Conservation (phyloP, 306 rosid genomes). For the Lotus japonicus region DNA sequence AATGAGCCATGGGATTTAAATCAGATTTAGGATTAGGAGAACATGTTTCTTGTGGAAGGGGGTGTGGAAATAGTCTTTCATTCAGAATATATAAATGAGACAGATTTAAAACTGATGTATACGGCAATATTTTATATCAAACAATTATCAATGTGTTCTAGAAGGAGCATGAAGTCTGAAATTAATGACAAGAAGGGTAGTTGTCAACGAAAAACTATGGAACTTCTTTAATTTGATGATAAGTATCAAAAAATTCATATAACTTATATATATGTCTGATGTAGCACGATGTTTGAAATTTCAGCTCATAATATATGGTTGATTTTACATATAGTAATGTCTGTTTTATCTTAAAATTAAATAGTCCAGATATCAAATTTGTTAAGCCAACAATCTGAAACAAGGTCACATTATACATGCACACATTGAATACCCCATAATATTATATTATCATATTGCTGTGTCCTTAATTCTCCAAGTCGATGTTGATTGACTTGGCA, state of each 20-base stretch:
- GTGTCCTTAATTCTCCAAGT: not conserved
- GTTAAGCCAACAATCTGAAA: not conserved
- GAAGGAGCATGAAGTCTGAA: conserved; percentile 15
- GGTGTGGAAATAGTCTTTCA: conserved; percentile 5
- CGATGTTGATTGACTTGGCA: not conserved
- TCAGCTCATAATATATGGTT: not conserved
- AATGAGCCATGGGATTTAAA: not conserved
- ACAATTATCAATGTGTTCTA: conserved; percentile 12
- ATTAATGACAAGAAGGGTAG: not conserved
- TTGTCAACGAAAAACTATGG: conserved; percentile 2
- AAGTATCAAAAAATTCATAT: not conserved
- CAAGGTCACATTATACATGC: not conserved
- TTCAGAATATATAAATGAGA: not conserved
- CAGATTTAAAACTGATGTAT: not conserved
- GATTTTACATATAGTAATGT: too few relatives aligned
- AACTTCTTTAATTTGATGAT: not conserved
- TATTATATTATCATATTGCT: not conserved
- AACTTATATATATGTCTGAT: not conserved
- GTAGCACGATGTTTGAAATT: conserved; percentile 1
- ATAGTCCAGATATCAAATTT: not conserved
- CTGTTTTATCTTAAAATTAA: not conserved
- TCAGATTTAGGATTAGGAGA: not conserved
- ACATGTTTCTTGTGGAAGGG: conserved; percentile 18
- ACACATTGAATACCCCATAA: not conserved
- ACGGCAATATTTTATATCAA: not conserved